Base-by-base conservation (phyloP, 2,329 filamentous ascomycete species). In the Beauveria australis region DNA sequence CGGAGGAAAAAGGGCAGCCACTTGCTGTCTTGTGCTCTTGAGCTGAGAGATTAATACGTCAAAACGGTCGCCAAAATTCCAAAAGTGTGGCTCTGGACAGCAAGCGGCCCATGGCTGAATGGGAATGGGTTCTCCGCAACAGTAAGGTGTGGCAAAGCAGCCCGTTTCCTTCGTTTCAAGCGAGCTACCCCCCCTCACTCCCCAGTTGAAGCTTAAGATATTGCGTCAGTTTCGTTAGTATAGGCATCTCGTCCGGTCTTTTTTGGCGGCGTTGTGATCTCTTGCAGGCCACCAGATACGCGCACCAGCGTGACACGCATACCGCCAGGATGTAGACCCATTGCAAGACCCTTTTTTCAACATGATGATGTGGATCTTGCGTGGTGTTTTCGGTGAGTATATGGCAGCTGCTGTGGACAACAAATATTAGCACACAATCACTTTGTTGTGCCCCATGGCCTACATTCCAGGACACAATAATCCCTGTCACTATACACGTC, bases 361-460 rank as follows among this genome's bases (percentile, higher is more conserved):
- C 24, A 30, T 44, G 26, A 6, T 51, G 16, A 28, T 51, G 56
- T 59, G 56, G 56, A 59, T 37, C 46, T 59, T 16, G 18, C 26
- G 28, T 41, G 44, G 56, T 59, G 14, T 43, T 57, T 33, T 59
- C 46, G 56, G 56, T 59, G 56, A 52, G n/a, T 33, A 30, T 37
- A 59, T 59, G 56, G 56, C 18, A 12, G 18, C 7, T 52, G 37
- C 56, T 43, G 47, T 51, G 56, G 33, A 43, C 56, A 44, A 40
- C 26, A n/a, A 46, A 33, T 47, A 30, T 49, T 41, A 57, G 54
- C 33, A 41, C 30, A 26, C 26, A 26, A 37, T 18, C 24, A 40
- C 53, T 24, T 49, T 30, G 30, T 24, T 9, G 49, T 52, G 28
- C 28, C 12, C 30, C 49, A 40, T 9, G 30, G 30, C 10, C 30